These are phyloP conservation scores for Colletotrichum falcatum DNA, from an alignment of 2,329 filamentous ascomycete genomes.

Conservation along the genomic window DNA sequence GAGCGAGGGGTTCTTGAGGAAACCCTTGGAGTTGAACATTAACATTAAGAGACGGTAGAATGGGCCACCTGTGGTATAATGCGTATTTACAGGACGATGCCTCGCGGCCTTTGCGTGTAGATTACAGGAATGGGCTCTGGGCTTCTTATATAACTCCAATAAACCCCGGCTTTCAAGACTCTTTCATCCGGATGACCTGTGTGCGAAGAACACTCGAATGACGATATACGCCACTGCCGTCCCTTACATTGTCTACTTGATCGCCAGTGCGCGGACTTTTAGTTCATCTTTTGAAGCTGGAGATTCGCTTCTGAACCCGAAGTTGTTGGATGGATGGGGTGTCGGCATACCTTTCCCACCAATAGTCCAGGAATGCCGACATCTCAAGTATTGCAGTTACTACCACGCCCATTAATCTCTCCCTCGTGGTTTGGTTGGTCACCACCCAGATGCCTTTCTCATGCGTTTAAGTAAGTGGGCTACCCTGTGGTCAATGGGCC, in stretches of 20 bases:
- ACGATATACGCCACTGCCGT: not conserved
- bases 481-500: not conserved
- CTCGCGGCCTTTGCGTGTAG: not conserved
- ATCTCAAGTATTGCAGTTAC: not conserved
- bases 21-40: constrained; percentile 78
- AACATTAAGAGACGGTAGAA: constrained; percentile 64
- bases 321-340: too few species aligned
- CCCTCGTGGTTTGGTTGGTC: not conserved
- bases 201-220: too few species aligned
- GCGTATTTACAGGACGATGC: not conserved
- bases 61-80: not conserved
- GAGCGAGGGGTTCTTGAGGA: constrained; percentile 83
- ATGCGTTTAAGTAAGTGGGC: too few species aligned
- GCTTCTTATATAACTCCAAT: too few species aligned
- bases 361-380: not conserved
- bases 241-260: not conserved
- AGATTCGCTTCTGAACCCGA: not conserved
- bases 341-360: not conserved
- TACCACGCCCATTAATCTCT: not conserved
- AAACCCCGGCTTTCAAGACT: not conserved
- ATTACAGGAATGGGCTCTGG: not conserved
- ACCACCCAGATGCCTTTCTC: not conserved
- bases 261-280: not conserved
- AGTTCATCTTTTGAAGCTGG: not conserved
- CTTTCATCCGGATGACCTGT: too few species aligned